These are phyloP conservation scores for Yarrowia porcina DNA, from an alignment of 805 yeast genomes.

Conservation along the genomic window DNA sequence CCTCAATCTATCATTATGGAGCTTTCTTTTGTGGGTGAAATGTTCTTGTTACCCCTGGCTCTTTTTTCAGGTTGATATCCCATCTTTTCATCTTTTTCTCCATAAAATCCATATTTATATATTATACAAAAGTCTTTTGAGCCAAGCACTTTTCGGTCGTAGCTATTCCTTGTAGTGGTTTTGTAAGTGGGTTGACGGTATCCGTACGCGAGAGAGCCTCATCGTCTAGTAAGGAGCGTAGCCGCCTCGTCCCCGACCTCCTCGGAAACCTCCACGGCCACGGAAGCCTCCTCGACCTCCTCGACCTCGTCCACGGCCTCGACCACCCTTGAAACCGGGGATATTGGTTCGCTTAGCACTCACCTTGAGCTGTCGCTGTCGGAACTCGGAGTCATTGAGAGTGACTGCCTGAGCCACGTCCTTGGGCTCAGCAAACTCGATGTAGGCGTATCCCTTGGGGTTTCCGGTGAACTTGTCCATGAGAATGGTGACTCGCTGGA, in stretches of 20 bases:
- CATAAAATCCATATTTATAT: constrained; percentile 7
- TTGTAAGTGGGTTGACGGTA: neutral
- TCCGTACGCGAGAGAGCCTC: neutral
- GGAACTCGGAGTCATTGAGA: constrained; percentile 61
- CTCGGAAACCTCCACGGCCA: constrained; percentile 43
- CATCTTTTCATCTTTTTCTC: neutral
- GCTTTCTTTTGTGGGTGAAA: too few relatives aligned
- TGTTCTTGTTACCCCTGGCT: too few relatives aligned
- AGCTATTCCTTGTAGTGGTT: too few relatives aligned
- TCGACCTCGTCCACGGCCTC: constrained; percentile 48
- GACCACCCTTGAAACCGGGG: constrained; percentile 64
- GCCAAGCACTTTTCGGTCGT: neutral
- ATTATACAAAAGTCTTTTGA: constrained; percentile 8
- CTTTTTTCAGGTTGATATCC: too few relatives aligned
- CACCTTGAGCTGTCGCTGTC: constrained; percentile 71
- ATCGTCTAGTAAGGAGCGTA: constrained; percentile 41
- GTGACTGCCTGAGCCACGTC: constrained; percentile 62
- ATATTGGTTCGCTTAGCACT: constrained; percentile 75
- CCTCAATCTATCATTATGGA: too few relatives aligned
- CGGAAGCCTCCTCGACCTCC: constrained; percentile 40
- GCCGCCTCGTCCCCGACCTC: constrained; percentile 46
- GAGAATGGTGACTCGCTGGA: constrained; percentile 75
- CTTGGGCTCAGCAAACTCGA: constrained; percentile 72
- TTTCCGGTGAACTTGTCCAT: constrained; percentile 71
- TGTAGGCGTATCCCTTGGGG: constrained; percentile 84